Evolutionary conservation across 306 rosid species (phyloP), one percentile per base, ranked within the genome.

Genomic region (Rubus idaeus): DNA sequence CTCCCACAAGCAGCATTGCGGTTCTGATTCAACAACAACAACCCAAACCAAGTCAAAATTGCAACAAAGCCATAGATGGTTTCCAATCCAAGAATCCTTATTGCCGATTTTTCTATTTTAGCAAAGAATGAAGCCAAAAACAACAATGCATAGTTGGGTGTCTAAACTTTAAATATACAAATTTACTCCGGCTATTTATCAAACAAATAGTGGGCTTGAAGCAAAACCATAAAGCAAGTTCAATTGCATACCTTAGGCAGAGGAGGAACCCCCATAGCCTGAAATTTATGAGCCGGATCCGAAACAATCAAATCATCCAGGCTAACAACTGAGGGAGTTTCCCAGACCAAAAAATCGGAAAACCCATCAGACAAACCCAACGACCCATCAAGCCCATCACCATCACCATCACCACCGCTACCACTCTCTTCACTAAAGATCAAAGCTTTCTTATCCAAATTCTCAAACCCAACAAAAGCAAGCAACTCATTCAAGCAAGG

Each of bases 241-340:
- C 11, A 42, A 44, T 35, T 3, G 20, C 35, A 41, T 76, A 93
- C 98, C 97, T 91, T 93, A 12, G 92, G 95, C 70, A 89, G 71
- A 73, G 91, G 93, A 81, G 97, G 98, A 83, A 91, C 89, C 69
- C 85, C 91, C 91, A 89, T 87, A 75, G 98, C 96, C 65, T 85
- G 82, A 85, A 72, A 88, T 23, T 78, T 82, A 57, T 82, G 94
- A 35, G 85, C 77, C 66, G 93, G 80, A 80, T 75, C 79, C n/a
- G 89, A 76, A 77, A 80, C 82, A 62, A 91, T 83, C 87, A 93
- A 82, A 89, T 89, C 96, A 20, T 88, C 97, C 58, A 93, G 81
- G 60, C 88, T 77, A 61, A 88, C 88, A 78, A 88, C 78, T 77
- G 86, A 71, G 61, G 97, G 93, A 72, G 98, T 63, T 50, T 91